Evolutionary conservation across 1,284 basidiomycete species (phyloP), one percentile per base, ranked within the genome.

Genomic region (Pseudozyma sp.): DNA sequence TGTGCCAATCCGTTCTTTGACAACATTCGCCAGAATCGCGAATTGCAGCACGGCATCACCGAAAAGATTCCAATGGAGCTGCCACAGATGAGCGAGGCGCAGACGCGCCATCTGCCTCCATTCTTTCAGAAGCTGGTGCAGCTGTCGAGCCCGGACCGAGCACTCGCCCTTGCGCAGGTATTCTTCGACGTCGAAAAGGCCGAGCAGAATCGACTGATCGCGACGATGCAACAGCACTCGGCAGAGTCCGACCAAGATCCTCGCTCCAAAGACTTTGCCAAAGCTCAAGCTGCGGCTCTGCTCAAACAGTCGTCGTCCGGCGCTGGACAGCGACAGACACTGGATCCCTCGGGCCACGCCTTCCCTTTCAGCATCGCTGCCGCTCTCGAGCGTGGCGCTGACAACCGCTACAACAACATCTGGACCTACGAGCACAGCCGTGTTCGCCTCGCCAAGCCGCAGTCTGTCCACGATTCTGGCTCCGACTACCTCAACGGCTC

Each of bases 281-380:
- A 31, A 43, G 63, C 62, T 16, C 61, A 69, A 46, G 54, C 54
- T 4, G 54, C 56, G 3, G 58, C 67, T 0, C 17, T 68, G 58
- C 67, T 62, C 52, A 58, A 54, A 43, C 55, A 49, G 17, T 53
- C 72, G 7, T 52, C 65, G 3, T 54, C 53, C 24, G 34, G 39
- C 8, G 49, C 49, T 13, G 55, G 37, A 11, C 11, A n/a, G 10
- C 47, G 33, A 11, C 54, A 43, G n/a, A 24, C 24, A 24, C 52
- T 51, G 13, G 67, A 59, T 24, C 59, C 44, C 34, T 45, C 35
- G 46, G 62, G 40, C 24, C 72, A 75, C 24, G 54, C 55, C 0
- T 96, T 87, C 89, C 95, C 81, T 10, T 97, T 92, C 85, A 94
- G 93, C 66, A 99, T 99, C 76, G 94, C 93, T 0, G 96, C 96